These are phyloP conservation scores for Podaxis pistillaris DNA, from an alignment of 768 basidiomycete genomes.

Conservation along the genomic window DNA sequence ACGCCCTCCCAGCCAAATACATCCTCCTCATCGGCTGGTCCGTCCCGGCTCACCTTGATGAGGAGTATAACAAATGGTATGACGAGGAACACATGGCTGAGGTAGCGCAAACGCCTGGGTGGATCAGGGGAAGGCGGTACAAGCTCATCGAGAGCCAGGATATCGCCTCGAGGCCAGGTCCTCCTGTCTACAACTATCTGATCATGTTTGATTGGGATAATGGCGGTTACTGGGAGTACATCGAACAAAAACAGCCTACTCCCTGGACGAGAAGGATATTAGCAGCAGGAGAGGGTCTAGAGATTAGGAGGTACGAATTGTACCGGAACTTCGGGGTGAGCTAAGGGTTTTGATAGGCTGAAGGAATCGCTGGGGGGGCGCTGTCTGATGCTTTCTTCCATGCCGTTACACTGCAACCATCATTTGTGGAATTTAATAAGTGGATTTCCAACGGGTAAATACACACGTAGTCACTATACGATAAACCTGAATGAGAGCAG, in stretches of 20 bases:
- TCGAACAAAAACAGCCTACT: neutral
- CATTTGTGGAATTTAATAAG: no score
- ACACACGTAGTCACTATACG: no score
- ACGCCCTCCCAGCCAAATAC: slow-evolving; percentile 22
- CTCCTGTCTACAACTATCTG: neutral
- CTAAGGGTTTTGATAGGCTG: neutral
- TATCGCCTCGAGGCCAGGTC: neutral
- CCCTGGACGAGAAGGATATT: slow-evolving; percentile 5
- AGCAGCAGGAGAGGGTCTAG: neutral
- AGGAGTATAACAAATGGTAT: slow-evolving; percentile 24
- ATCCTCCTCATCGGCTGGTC: slow-evolving; percentile 23
- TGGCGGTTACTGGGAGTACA: neutral
- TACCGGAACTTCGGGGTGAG: neutral
- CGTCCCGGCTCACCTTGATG: slow-evolving; percentile 22
- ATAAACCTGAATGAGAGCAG: no score
- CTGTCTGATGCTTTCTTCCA: no score
- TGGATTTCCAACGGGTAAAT: no score
- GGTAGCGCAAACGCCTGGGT: slow-evolving; percentile 30
- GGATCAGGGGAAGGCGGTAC: slow-evolving; percentile 27
- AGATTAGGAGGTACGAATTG: neutral
- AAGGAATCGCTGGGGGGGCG: no score
- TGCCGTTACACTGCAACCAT: no score
- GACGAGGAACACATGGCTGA: slow-evolving; percentile 26
- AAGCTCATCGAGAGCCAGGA: slow-evolving; percentile 19
- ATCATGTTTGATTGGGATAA: slow-evolving; percentile 2